These are phyloP conservation scores for Lecanoromycetidae sp. DNA, from an alignment of 2,329 filamentous ascomycete genomes.

Conservation along the genomic window DNA sequence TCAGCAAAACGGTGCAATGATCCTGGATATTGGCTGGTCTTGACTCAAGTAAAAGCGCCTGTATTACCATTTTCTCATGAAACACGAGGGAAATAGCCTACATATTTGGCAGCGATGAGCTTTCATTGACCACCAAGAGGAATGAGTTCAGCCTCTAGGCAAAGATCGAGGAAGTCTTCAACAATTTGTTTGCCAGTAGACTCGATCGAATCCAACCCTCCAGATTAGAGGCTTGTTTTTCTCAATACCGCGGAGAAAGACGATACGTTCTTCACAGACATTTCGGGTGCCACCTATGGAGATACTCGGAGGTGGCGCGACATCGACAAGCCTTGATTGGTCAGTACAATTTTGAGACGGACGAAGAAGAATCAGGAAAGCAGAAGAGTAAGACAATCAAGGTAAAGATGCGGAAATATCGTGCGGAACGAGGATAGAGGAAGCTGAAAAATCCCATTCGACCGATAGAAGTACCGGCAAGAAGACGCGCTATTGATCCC, in stretches of 20 bases:
- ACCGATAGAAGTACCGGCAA: no score
- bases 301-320: slow-evolving; percentile 5
- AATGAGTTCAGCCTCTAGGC: slow-evolving; percentile 12
- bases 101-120: slow-evolving; percentile 18
- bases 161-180: slow-evolving; percentile 6
- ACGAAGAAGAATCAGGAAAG: no score
- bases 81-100: slow-evolving; percentile 15
- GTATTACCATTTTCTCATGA: slow-evolving; percentile 18
- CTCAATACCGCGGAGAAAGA: not conserved
- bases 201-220: not conserved
- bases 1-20: slow-evolving; percentile 11
- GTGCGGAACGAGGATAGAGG: no score
- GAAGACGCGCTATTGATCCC: no score
- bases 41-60: slow-evolving; percentile 16
- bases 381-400: no score
- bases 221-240: slow-evolving; percentile 7
- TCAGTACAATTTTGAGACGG: no score
- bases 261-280: not conserved
- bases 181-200: slow-evolving; percentile 6
- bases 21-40: slow-evolving; percentile 3
- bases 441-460: no score
- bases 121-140: slow-evolving; percentile 12
- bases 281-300: not conserved
- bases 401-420: no score
- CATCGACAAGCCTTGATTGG: slow-evolving; percentile 8